These are phyloP conservation scores for Hemileccinum rubropunctum DNA, from an alignment of 768 basidiomycete genomes.

Conservation along the genomic window DNA sequence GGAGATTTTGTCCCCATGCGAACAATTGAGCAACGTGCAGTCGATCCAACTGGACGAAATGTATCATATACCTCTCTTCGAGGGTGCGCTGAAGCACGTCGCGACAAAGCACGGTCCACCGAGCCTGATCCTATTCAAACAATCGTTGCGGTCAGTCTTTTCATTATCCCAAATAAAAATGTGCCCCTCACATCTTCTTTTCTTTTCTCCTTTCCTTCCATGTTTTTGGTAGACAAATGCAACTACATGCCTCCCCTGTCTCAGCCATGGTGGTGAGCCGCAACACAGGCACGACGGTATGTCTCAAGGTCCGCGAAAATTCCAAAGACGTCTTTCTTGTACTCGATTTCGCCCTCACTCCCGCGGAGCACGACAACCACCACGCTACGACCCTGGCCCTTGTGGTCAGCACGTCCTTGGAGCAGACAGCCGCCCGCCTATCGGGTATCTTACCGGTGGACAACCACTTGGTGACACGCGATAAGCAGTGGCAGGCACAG, in stretches of 20 bases:
- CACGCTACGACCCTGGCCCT: conserved; percentile 45
- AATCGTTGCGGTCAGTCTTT: conserved; percentile 21
- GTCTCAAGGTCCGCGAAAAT: conserved; percentile 36
- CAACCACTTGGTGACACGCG: conserved; percentile 38
- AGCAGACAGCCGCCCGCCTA: conserved; percentile 44
- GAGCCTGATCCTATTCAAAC: conserved; percentile 34
- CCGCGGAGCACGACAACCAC: conserved; percentile 41
- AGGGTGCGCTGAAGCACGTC: conserved; percentile 35
- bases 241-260: conserved; percentile 9
- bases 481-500: conserved; percentile 60
- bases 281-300: conserved; percentile 55
- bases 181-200: not conserved
- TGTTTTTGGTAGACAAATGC: conserved; percentile 24
- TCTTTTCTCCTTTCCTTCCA: not conserved
- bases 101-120: conserved; percentile 38
- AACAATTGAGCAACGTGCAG: conserved; percentile 41
- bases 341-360: conserved; percentile 59
- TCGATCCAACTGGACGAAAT: conserved; percentile 55
- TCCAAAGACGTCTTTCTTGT: conserved; percentile 45
- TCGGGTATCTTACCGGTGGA: conserved; percentile 48
- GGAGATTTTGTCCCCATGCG: conserved; percentile 53
- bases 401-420: conserved; percentile 47
- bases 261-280: conserved; percentile 54
- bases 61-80: conserved; percentile 45
- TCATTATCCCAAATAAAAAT: not conserved